Conservation (phyloP, 768 basidiomycete genomes). For the Amanita polypyramis region DNA sequence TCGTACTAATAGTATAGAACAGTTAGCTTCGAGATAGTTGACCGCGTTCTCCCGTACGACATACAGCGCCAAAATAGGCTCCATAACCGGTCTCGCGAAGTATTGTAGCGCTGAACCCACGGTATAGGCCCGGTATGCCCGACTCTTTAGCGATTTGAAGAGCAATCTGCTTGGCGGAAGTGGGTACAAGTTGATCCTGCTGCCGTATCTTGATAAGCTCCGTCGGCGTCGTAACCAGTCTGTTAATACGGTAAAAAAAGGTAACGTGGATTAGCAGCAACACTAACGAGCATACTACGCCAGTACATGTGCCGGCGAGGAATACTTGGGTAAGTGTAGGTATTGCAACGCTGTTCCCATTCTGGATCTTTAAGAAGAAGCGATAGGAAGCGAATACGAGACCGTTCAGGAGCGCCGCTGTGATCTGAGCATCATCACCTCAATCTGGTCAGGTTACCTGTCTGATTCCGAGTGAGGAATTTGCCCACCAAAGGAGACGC, state of each 20-base stretch:
- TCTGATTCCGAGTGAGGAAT: background rate
- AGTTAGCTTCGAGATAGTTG: background rate
- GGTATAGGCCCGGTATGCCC: slow-evolving; percentile 62
- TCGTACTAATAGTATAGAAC: slow-evolving; percentile 50
- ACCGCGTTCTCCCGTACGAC: slow-evolving; percentile 15
- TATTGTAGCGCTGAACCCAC: slow-evolving; percentile 65
- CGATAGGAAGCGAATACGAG: slow-evolving; percentile 81
- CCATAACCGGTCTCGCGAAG: slow-evolving; percentile 78
- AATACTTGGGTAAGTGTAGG: slow-evolving; percentile 67
- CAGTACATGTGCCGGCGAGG: slow-evolving; percentile 73
- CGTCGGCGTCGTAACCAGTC: slow-evolving; percentile 70
- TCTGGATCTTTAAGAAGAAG: slow-evolving; percentile 62
- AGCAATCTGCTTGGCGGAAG: slow-evolving; percentile 44
- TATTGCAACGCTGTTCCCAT: slow-evolving; percentile 29
- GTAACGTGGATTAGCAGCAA: background rate
- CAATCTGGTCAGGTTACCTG: no score
- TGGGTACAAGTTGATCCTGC: slow-evolving; percentile 41
- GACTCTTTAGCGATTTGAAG: slow-evolving; percentile 39
- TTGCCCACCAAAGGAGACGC: slow-evolving; percentile 70
- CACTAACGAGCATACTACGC: slow-evolving; percentile 69
- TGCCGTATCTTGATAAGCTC: slow-evolving; percentile 87
- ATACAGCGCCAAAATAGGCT: slow-evolving; percentile 71
- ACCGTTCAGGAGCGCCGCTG: slow-evolving; percentile 73
- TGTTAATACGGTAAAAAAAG: slow-evolving; percentile 15
- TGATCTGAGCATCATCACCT: slow-evolving; percentile 31